Conservation (phyloP, 2,329 filamentous ascomycete species). For the Fusarium caatingaense region DNA sequence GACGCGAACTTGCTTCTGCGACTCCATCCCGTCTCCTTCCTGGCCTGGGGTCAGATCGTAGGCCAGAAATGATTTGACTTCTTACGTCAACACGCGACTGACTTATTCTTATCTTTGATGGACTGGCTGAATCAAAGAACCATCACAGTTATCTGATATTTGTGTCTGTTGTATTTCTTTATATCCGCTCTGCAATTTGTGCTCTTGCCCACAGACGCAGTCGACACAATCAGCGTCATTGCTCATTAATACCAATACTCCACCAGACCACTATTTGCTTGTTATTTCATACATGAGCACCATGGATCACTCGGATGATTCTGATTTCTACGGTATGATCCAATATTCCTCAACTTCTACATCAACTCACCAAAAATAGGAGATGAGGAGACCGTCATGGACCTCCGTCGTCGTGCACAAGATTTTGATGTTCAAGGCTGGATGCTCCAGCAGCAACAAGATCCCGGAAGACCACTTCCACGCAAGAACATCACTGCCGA, state of each 20-base stretch:
- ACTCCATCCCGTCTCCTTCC: slow-evolving; percentile 15
- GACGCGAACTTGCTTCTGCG: slow-evolving; percentile 41
- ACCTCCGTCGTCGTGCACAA: slow-evolving; percentile 62
- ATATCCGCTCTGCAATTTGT: background rate
- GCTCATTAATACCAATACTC: background rate
- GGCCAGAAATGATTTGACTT: slow-evolving; percentile 2
- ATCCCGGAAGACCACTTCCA: slow-evolving; percentile 46
- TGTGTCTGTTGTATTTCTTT: background rate
- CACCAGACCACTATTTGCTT: background rate
- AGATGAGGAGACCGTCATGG: slow-evolving; percentile 60
- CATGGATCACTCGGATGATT: slow-evolving; percentile 60
- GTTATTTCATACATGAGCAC: background rate
- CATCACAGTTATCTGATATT: background rate
- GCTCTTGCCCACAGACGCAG: background rate
- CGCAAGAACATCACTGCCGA: slow-evolving; percentile 32
- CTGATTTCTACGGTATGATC: slow-evolving; percentile 66
- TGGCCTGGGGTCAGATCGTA: slow-evolving; percentile 17
- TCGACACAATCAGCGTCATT: slow-evolving; percentile 1
- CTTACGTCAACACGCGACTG: slow-evolving; percentile 32
- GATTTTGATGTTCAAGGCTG: slow-evolving; percentile 63
- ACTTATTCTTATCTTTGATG: background rate
- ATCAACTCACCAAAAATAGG: slow-evolving; percentile 57
- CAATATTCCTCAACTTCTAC: background rate
- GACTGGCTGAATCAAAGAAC: background rate
- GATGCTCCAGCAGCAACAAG: slow-evolving; percentile 45